phyloP scores from a whole-genome alignment of 23 red algal genomes.

The Gracilaria domingensis region DNA sequence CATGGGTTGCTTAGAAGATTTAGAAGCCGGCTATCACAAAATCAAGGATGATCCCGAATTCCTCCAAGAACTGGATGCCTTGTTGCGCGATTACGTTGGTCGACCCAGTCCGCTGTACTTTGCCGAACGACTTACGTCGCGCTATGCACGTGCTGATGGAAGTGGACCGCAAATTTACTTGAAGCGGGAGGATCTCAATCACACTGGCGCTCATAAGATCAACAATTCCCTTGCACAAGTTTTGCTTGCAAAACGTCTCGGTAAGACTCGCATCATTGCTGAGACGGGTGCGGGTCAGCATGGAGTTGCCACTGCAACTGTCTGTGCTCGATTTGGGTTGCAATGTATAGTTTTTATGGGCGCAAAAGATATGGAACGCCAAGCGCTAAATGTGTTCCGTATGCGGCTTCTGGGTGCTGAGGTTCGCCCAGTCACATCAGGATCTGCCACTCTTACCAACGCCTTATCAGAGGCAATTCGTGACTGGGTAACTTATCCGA shows the following conservation, averaged over 20 bases:
- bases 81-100: conserved; percentile 92
- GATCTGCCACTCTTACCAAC: conserved; percentile 91
- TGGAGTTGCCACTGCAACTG: conserved; percentile 99
- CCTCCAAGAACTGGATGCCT: conserved; percentile 77
- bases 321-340: conserved; percentile 99
- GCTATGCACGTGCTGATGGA: conserved; percentile 87
- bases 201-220: conserved; percentile 99
- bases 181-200: conserved; percentile 97
- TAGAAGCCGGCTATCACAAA: conserved; percentile 53
- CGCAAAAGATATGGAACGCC: conserved; percentile 98
- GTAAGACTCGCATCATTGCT: conserved; percentile 97
- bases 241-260: conserved; percentile 89
- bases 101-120: conserved; percentile 95
- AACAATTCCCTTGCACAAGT: conserved; percentile 97
- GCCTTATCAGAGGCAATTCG: conserved; percentile 98
- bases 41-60: conserved; percentile 79
- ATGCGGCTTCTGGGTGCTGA: conserved; percentile 97
- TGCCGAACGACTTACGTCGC: conserved; percentile 90
- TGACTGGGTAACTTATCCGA: conserved; percentile 98
- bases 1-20: conserved; percentile 78
- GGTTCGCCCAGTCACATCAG: conserved; percentile 86
- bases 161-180: conserved; percentile 92
- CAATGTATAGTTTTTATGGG: conserved; percentile 99
- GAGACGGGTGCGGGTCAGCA: conserved; percentile 99
- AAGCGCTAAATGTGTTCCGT: conserved; percentile 98